Conservation (phyloP, 768 basidiomycete species). For the Suillus subalutaceus region DNA sequence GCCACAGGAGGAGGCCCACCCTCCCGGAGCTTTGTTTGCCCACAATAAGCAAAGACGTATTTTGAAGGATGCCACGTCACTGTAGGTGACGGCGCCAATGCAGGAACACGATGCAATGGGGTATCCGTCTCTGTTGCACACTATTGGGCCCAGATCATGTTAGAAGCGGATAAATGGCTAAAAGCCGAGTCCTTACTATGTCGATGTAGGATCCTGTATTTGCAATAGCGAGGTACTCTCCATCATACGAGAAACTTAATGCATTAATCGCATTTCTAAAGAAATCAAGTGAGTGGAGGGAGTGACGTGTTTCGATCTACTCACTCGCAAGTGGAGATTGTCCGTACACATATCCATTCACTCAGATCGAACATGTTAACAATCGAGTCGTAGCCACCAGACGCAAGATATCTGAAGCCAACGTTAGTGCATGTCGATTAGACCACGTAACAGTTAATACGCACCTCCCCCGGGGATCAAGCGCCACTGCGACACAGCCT, state of each 20-base stretch:
- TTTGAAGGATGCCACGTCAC: conserved; percentile 85
- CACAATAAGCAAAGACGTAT: conserved; percentile 81
- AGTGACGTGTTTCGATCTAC: conserved; percentile 28
- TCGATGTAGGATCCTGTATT: conserved; percentile 74
- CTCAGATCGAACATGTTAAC: conserved; percentile 78
- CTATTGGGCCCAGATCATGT: conserved; percentile 38
- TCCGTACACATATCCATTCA: conserved; percentile 81
- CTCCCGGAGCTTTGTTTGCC: conserved; percentile 70
- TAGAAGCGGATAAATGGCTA: conserved; percentile 7
- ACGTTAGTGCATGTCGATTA: conserved; percentile 5
- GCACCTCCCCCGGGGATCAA: conserved; percentile 80
- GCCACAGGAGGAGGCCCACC: conserved; percentile 66
- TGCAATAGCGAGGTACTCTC: conserved; percentile 81
- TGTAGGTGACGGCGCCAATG: conserved; percentile 70
- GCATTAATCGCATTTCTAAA: conserved; percentile 69
- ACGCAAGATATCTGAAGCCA: conserved; percentile 64
- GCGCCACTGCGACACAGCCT: conserved; percentile 73
- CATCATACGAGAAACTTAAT: conserved; percentile 81
- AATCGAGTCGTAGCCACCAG: conserved; percentile 81
- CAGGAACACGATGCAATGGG: conserved; percentile 76
- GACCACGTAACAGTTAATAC: conserved; percentile 10
- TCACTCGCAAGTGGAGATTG: conserved; percentile 81
- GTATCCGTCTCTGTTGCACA: conserved; percentile 78
- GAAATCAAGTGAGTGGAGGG: conserved; percentile 2
- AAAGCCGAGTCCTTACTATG: conserved; percentile 54